phyloP scores from a whole-genome alignment of 2,329 filamentous ascomycete genomes.

The Colletotrichum ledebouriae region DNA sequence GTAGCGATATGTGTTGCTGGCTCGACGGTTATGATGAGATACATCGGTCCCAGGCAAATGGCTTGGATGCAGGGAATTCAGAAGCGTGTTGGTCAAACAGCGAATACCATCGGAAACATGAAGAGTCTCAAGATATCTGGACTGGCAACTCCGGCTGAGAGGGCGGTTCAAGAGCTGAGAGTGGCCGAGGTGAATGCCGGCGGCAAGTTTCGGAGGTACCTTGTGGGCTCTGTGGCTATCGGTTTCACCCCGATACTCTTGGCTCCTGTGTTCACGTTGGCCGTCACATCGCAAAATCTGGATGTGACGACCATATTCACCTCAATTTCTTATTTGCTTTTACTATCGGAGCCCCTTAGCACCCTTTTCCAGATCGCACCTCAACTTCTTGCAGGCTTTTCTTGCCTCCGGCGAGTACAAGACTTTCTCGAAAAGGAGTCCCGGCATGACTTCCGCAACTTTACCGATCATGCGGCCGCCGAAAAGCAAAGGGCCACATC shows the following conservation, averaged over 20 bases:
- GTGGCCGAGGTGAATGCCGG: slow-evolving; percentile 50
- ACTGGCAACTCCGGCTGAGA: slow-evolving; percentile 52
- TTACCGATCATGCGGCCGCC: too few relatives aligned
- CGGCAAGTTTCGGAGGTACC: slow-evolving; percentile 46
- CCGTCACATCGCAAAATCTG: slow-evolving; percentile 45
- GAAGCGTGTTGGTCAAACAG: slow-evolving; percentile 60
- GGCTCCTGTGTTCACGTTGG: slow-evolving; percentile 51
- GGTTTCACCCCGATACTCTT: slow-evolving; percentile 53
- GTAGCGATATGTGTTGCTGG: slow-evolving; percentile 13
- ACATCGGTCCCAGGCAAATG: slow-evolving; percentile 50
- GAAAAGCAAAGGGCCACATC: too few relatives aligned
- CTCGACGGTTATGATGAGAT: slow-evolving; percentile 6
- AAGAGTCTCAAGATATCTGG: slow-evolving; percentile 66
- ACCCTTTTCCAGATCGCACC: slow-evolving; percentile 51
- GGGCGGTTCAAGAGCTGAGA: slow-evolving; percentile 42
- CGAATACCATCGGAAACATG: slow-evolving; percentile 61
- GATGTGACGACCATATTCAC: slow-evolving; percentile 50
- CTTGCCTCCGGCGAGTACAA: slow-evolving; percentile 53
- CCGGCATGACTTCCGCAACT: slow-evolving; percentile 41
- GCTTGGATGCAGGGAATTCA: slow-evolving; percentile 64
- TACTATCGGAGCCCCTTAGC: slow-evolving; percentile 51
- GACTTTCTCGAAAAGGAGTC: slow-evolving; percentile 51
- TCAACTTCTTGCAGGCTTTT: slow-evolving; percentile 47
- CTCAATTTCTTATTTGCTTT: slow-evolving; percentile 50
- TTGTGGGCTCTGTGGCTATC: slow-evolving; percentile 47